phyloP scores from a whole-genome alignment of 441 rosid genomes.

The Mallotus repandus region DNA sequence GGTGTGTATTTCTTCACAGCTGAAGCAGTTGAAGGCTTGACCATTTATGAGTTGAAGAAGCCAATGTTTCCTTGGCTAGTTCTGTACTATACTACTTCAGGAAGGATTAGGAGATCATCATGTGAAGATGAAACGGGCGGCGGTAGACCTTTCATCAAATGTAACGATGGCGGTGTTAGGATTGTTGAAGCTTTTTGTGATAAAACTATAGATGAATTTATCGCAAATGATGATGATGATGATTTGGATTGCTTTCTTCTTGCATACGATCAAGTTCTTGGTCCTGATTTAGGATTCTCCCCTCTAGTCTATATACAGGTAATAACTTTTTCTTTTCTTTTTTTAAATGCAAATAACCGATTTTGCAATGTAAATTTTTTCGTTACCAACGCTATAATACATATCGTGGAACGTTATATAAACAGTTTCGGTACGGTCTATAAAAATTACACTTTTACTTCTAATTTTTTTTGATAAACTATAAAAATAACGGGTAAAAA shows the following conservation, averaged over 20 bases:
- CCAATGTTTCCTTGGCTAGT: slow-evolving; percentile 43
- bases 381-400: no score
- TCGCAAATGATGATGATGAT: slow-evolving; percentile 23
- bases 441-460: no score
- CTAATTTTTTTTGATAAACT: no score
- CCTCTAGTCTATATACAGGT: slow-evolving; percentile 72
- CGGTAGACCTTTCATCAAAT: slow-evolving; percentile 46
- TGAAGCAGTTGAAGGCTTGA: slow-evolving; percentile 34
- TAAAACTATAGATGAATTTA: slow-evolving; percentile 51
- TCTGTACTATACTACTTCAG: slow-evolving; percentile 34
- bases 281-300: slow-evolving; percentile 68
- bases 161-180: slow-evolving; percentile 73
- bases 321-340: neutral
- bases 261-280: slow-evolving; percentile 42
- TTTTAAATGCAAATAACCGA: no score
- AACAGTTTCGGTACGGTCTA: no score
- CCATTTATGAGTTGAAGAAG: slow-evolving; percentile 36
- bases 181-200: slow-evolving; percentile 52
- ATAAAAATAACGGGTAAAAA: no score
- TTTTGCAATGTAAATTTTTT: no score
- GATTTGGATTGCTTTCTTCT: slow-evolving; percentile 41
- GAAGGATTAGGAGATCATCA: slow-evolving; percentile 49
- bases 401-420: no score
- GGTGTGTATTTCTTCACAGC: slow-evolving; percentile 53
- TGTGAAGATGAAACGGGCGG: slow-evolving; percentile 14